phyloP scores from a whole-genome alignment of 192 early-diverging fungal genomes.

The Paraglomus occultum region DNA sequence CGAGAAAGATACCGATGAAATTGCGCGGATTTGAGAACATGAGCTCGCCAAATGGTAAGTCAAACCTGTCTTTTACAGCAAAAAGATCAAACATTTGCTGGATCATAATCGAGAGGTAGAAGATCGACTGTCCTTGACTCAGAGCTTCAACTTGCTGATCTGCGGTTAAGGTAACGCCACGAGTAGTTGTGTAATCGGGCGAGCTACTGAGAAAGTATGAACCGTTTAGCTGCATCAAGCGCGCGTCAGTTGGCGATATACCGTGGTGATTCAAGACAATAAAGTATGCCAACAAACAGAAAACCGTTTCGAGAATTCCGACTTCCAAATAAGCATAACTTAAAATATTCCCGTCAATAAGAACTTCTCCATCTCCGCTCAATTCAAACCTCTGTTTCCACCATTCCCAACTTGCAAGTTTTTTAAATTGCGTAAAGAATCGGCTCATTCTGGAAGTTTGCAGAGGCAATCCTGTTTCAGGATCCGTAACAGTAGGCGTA shows the following conservation, averaged over 20 bases:
- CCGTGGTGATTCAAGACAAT: constrained; percentile 63
- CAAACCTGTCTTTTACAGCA: constrained; percentile 79
- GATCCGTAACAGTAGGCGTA: constrained; percentile 47
- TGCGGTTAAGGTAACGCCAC: constrained; percentile 45
- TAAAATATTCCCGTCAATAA: constrained; percentile 81
- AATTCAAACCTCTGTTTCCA: constrained; percentile 64
- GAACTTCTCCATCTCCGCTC: constrained; percentile 73
- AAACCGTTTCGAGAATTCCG: constrained; percentile 76
- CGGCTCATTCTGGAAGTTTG: constrained; percentile 32
- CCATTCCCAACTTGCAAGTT: constrained; percentile 53
- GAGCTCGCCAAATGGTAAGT: constrained; percentile 74
- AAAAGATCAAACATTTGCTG: constrained; percentile 95
- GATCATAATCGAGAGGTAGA: constrained; percentile 78
- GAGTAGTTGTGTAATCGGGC: constrained; percentile 35
- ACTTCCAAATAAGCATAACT: constrained; percentile 87
- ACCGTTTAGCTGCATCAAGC: constrained; percentile 48
- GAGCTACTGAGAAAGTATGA: constrained; percentile 50
- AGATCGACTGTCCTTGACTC: constrained; percentile 74
- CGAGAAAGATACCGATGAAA: constrained; percentile 69
- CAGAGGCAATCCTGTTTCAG: constrained; percentile 49
- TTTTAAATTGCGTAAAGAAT: constrained; percentile 35
- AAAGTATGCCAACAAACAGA: constrained; percentile 74
- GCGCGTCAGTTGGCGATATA: constrained; percentile 62
- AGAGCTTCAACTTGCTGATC: constrained; percentile 64
- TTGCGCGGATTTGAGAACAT: constrained; percentile 77